A percentile compares a stretch with the other conserved stretches of the same genome.
These are phyloP conservation scores for Ocimum tenuiflorum DNA, from an alignment of 257 asterid species.

Conservation along the genomic window DNA sequence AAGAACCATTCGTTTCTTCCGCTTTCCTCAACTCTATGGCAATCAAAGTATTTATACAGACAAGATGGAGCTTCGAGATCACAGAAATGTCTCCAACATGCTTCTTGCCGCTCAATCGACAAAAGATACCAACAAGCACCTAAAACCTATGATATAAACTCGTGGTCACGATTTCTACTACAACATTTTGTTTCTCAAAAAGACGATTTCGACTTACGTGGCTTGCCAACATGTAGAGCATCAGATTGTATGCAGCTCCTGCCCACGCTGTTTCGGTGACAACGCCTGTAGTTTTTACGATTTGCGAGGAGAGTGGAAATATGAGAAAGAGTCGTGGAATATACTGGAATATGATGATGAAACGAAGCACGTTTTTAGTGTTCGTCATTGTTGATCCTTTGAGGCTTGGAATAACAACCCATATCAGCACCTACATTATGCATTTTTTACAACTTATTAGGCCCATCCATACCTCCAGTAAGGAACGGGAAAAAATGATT, in stretches of 20 bases:
- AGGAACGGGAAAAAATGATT: no score
- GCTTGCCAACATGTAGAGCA: constrained; percentile 97
- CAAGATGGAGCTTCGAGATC: constrained; percentile 44
- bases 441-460: no score
- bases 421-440: constrained; percentile 57
- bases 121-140: constrained; percentile 97
- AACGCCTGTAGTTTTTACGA: constrained; percentile 85
- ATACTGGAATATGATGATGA: constrained; percentile 75
- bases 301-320: constrained; percentile 82
- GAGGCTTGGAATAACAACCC: constrained; percentile 68
- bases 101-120: constrained; percentile 87
- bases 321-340: constrained; percentile 73
- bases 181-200: no score
- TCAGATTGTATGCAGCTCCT: constrained; percentile 94
- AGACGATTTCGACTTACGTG: constrained; percentile 63
- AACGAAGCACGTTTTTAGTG: constrained; percentile 81
- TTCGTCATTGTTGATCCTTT: constrained; percentile 72
- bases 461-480: no score
- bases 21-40: constrained; percentile 37
- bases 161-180: no score
- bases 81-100: constrained; percentile 79
- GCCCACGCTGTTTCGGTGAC: constrained; percentile 99
- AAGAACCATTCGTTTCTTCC: constrained; percentile 53
- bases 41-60: constrained; percentile 53
- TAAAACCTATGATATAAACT: constrained; percentile 42